Percentiles rank a stretch among this genome's conserved stretches.
Conservation (phyloP, 1,284 basidiomycete species). For the Tylopilus orsonianus region DNA sequence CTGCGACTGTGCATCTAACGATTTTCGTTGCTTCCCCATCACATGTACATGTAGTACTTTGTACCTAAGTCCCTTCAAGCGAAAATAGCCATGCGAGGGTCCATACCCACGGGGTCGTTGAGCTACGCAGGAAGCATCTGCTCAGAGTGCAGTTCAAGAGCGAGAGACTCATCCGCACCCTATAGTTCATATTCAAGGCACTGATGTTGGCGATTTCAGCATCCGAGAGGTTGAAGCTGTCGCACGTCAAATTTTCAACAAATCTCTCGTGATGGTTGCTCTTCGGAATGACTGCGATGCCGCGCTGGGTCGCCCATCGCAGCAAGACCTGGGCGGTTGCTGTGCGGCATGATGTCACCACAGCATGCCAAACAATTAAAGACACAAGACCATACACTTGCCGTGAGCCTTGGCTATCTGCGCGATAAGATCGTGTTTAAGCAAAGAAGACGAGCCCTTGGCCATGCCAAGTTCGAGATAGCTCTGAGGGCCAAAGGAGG, state of each 20-base stretch:
- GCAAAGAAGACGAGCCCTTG: conserved; percentile 49
- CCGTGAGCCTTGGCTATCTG: conserved; percentile 50
- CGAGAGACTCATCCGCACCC: conserved; percentile 40
- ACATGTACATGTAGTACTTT: conserved; percentile 4
- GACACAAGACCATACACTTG: conserved; percentile 46
- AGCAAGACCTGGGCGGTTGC: conserved; percentile 66
- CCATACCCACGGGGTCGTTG: conserved; percentile 69
- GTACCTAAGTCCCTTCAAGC: conserved; percentile 41
- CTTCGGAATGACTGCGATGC: conserved; percentile 80
- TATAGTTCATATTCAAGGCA: conserved; percentile 61
- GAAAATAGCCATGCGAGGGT: conserved; percentile 64
- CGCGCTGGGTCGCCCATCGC: conserved; percentile 77
- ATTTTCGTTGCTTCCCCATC: background rate
- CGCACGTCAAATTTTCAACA: conserved; percentile 58
- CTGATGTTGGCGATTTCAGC: conserved; percentile 63
- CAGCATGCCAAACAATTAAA: background rate
- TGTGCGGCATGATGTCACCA: conserved; percentile 25
- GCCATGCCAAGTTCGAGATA: conserved; percentile 65
- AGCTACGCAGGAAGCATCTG: conserved; percentile 42
- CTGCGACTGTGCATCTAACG: background rate
- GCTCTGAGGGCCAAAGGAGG: conserved; percentile 72
- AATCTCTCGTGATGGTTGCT: conserved; percentile 57
- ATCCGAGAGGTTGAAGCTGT: conserved; percentile 57
- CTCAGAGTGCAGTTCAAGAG: conserved; percentile 1
- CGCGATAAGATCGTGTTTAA: conserved; percentile 50